A percentile compares a stretch with the other conserved stretches of the same genome.
These are phyloP conservation scores for Rhodamnia rubescens DNA, from an alignment of 345 rosid genomes.

Conservation along the genomic window DNA sequence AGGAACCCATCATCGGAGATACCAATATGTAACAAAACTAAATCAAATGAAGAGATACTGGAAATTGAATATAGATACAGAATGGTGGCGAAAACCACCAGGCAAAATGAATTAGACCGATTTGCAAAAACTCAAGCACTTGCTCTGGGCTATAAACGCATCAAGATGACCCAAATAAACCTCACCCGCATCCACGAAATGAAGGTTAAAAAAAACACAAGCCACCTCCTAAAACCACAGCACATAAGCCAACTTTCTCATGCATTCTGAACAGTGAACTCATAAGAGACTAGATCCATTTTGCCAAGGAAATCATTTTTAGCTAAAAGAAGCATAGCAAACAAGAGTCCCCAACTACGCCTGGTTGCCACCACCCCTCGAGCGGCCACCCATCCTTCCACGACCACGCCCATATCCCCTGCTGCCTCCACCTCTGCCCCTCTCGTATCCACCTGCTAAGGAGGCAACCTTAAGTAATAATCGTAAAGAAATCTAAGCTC, in stretches of 20 bases:
- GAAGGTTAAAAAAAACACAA: constrained; percentile 13
- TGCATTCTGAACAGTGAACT: neutral
- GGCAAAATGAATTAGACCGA: constrained; percentile 15
- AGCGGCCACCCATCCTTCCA: constrained; percentile 51
- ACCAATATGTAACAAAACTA: neutral
- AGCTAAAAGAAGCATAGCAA: neutral
- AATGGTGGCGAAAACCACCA: constrained; percentile 2
- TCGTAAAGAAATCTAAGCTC: neutral
- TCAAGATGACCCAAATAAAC: constrained; percentile 6
- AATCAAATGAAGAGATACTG: constrained; percentile 5
- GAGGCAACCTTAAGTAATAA: neutral
- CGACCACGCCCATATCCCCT: constrained; percentile 32
- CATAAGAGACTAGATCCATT: neutral
- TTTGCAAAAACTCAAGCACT: constrained; percentile 11
- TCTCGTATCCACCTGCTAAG: constrained; percentile 6
- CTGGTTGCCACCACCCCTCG: constrained; percentile 46
- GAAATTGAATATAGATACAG: constrained; percentile 15
- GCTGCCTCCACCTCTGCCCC: constrained; percentile 25
- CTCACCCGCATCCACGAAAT: constrained; percentile 21
- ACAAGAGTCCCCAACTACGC: constrained; percentile 1
- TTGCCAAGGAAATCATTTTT: neutral
- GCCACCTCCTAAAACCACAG: constrained; percentile 11
- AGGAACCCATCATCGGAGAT: neutral
- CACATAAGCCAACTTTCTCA: constrained; percentile 22
- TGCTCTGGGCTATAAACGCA: constrained; percentile 29